Evolutionary conservation across 768 basidiomycete genomes (phyloP), one percentile per base, ranked within the genome.

Genomic region (Trametes gibbosa): DNA sequence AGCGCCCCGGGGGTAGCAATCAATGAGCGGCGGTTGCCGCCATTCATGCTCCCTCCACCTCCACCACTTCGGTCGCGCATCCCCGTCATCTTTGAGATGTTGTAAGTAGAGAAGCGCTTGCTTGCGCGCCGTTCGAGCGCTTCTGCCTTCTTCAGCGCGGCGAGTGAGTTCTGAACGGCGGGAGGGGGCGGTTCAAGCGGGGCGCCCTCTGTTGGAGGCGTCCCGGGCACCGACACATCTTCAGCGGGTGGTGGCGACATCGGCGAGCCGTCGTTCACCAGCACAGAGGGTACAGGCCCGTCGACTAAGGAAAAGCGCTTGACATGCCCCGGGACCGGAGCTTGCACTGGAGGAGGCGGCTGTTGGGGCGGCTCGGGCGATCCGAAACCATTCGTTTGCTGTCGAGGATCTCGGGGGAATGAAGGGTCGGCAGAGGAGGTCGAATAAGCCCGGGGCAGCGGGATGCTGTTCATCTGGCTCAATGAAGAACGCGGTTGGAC

Each of bases 41-140:
- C 77, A 19, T 70, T 70, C 27, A 59, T 66, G 29, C 79, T 55
- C n/a, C 66, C 68, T 17, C 50, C 47, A 17, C 70, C 69, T 35
- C 63, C 68, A 35, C 79, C 56, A 10, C 53, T 49, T 29, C 63
- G 77, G 10, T 68, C 63, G 54, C 74, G 55, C 53, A 81, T 50
- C 16, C 87, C 85, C 3, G 92, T 87, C 88, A 98, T 95, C 75
- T 95, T 95, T 47, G 89, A 86, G 66, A 98, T 90, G 63, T 95
- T 92, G 70, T 96, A 98, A 1, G 87, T 87, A 42, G 95, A 97
- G 75, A 95, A 98, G 0, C 97, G 90, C 70, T 98, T 98, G 21
- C 92, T 95, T 17, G 96, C 96, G 46, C 96, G 81, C 21, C 96
- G 84, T 66, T 95, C 92, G 39, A 98, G 81, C 0, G 85, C 81